Conservation (phyloP, 1,284 basidiomycete genomes). For the Exobasidium cylindrosporum region DNA sequence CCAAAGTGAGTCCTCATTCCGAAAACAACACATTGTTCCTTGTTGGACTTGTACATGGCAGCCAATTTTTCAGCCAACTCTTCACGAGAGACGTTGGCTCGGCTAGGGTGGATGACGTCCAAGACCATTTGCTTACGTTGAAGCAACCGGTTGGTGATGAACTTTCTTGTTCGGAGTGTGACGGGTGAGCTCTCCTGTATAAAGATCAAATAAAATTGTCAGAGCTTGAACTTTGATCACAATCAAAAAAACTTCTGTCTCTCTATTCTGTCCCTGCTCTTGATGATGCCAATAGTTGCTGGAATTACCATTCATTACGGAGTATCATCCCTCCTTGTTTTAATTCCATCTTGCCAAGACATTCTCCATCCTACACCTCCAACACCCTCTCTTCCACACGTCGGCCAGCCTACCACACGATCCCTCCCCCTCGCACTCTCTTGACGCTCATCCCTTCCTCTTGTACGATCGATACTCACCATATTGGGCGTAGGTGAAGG, state of each 20-base stretch:
- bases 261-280: no score
- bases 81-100: slow-evolving; percentile 87
- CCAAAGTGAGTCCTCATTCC: slow-evolving; percentile 84
- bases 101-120: slow-evolving; percentile 92
- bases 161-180: slow-evolving; percentile 97
- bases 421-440: neutral
- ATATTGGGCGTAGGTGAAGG: slow-evolving; percentile 7
- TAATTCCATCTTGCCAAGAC: no score
- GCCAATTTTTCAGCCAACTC: slow-evolving; percentile 94
- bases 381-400: no score
- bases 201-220: no score
- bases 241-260: no score
- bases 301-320: no score
- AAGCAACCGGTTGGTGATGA: slow-evolving; percentile 97
- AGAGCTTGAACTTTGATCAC: no score
- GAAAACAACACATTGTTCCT: slow-evolving; percentile 65
- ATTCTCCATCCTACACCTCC: no score
- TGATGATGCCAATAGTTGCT: no score
- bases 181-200: slow-evolving; percentile 66
- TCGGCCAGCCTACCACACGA: no score
- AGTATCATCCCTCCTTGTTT: no score
- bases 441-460: neutral
- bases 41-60: slow-evolving; percentile 64
- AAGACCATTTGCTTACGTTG: slow-evolving; percentile 75
- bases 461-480: neutral